These are phyloP conservation scores for Linanthus parryae DNA, from an alignment of 148 eudicot genomes.

Conservation along the genomic window DNA sequence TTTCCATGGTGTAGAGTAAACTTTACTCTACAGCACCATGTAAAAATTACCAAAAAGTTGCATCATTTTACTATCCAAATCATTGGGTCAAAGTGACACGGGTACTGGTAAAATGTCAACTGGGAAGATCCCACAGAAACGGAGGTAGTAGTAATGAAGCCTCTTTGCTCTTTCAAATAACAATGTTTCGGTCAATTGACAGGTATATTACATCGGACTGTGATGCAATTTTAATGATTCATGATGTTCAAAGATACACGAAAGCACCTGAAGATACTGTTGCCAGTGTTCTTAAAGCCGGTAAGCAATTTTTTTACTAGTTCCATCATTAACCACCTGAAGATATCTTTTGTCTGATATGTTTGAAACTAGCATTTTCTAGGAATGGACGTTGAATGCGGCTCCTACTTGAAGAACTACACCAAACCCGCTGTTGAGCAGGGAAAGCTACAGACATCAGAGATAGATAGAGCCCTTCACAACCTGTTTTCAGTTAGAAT, in stretches of 20 bases:
- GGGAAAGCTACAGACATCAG: constrained; percentile 37
- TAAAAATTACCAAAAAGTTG: no score
- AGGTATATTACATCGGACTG: constrained; percentile 88
- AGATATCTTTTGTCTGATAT: no score
- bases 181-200: constrained; percentile 24
- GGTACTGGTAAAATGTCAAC: no score
- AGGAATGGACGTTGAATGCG: constrained; percentile 97
- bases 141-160: no score
- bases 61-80: no score
- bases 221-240: constrained; percentile 68
- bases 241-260: constrained; percentile 53
- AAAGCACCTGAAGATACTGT: constrained; percentile 68
- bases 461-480: constrained; percentile 74
- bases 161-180: no score
- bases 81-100: no score
- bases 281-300: constrained; percentile 79
- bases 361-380: no score
- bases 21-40: no score
- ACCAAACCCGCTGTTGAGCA: constrained; percentile 67
- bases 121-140: no score
- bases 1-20: background rate
- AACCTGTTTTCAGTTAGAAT: constrained; percentile 73
- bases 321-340: no score
- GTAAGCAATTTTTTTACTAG: no score
- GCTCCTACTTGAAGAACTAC: constrained; percentile 50